Percentiles rank a stretch among this genome's conserved stretches.
phyloP scores from a whole-genome alignment of 176 grass and related monocot genomes.

The Avena eriantha region DNA sequence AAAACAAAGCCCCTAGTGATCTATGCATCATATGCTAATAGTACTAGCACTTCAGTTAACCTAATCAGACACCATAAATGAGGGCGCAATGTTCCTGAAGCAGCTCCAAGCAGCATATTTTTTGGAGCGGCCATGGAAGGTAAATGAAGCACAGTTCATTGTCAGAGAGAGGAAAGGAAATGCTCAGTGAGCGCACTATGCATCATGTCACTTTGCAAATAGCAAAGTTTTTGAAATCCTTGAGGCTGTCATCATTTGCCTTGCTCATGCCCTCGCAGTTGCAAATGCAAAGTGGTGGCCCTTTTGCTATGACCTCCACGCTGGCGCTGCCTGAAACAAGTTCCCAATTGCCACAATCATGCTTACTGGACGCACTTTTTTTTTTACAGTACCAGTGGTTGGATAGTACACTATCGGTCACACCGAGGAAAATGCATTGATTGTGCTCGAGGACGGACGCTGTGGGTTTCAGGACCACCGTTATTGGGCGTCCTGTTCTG shows the following conservation, averaged over 20 bases:
- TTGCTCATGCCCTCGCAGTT: not conserved
- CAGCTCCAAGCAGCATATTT: not conserved
- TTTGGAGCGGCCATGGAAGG: not conserved
- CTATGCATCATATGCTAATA: slow-evolving; percentile 28
- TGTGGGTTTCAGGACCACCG: slow-evolving; percentile 41
- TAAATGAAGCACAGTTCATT: not conserved
- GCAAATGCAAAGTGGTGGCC: slow-evolving; percentile 33
- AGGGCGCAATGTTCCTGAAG: no score
- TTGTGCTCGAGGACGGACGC: slow-evolving; percentile 37
- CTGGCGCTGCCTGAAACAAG: slow-evolving; percentile 28
- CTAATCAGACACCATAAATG: not conserved
- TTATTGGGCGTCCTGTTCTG: not conserved
- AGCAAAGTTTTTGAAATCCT: slow-evolving; percentile 31
- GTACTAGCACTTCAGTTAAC: not conserved
- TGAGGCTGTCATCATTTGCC: not conserved
- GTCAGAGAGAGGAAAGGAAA: not conserved
- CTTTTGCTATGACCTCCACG: slow-evolving; percentile 15
- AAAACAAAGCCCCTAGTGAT: slow-evolving; percentile 46
- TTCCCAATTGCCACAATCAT: not conserved
- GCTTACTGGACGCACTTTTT: not conserved
- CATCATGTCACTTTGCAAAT: slow-evolving; percentile 24
- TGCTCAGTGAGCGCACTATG: not conserved
- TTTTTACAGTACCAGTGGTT: not conserved
- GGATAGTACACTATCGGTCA: not conserved
- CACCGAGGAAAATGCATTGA: slow-evolving; percentile 49